Conservation (phyloP, 108 stramenopile species). For the Nitzschia sp. region DNA sequence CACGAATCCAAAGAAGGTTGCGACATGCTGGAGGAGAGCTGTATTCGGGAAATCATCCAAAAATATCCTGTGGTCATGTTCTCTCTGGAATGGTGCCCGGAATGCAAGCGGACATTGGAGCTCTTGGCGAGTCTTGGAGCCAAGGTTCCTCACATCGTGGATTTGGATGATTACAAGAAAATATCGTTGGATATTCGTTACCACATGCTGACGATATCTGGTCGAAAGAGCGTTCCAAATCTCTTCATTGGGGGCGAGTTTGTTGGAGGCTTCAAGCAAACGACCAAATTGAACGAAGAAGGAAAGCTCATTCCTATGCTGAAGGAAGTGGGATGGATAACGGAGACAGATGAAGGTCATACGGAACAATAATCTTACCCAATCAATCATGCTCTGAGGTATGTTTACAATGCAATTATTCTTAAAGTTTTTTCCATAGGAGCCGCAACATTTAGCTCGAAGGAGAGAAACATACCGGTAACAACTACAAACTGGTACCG, state of each 20-base stretch:
- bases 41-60: slow-evolving; percentile 50
- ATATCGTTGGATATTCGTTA: slow-evolving; percentile 48
- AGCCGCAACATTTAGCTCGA: too few relatives aligned
- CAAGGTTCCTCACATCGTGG: slow-evolving; percentile 43
- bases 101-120: slow-evolving; percentile 49
- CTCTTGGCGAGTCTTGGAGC: slow-evolving; percentile 37
- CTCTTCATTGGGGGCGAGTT: slow-evolving; percentile 69
- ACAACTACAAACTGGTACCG: too few relatives aligned
- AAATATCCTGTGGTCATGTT: slow-evolving; percentile 75
- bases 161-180: slow-evolving; percentile 46
- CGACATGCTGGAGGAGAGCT: slow-evolving; percentile 46
- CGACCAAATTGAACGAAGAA: slow-evolving; percentile 25
- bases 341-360: slow-evolving; percentile 1
- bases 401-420: too few relatives aligned
- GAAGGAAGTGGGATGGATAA: slow-evolving; percentile 25
- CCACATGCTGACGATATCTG: slow-evolving; percentile 37
- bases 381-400: too few relatives aligned
- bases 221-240: slow-evolving; percentile 64
- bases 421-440: too few relatives aligned
- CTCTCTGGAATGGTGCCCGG: slow-evolving; percentile 73
- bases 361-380: too few relatives aligned
- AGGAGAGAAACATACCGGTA: too few relatives aligned
- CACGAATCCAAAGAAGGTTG: slow-evolving; percentile 30
- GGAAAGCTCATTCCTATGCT: slow-evolving; percentile 24
- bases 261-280: slow-evolving; percentile 56